Evolutionary conservation across 2,329 filamentous ascomycete species (phyloP).

Genomic region (Bisporella sp.): DNA sequence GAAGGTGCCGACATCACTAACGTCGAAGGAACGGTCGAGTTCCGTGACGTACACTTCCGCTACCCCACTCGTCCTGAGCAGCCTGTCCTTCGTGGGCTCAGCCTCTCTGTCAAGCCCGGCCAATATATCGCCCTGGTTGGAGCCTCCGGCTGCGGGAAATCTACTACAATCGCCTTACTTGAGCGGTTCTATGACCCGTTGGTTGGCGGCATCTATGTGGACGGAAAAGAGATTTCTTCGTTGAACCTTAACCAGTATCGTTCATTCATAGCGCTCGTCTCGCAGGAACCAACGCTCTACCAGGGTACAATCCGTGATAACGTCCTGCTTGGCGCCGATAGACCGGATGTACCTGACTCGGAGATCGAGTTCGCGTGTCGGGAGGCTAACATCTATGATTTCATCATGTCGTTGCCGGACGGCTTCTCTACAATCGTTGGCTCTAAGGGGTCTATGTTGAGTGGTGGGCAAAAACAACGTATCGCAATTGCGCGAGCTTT

Average conservation of each 20-base stretch:
- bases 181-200: conserved; percentile 94
- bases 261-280: conserved; percentile 76
- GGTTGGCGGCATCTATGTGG: conserved; percentile 71
- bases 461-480: conserved; percentile 90
- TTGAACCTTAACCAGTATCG: conserved; percentile 86
- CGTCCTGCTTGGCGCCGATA: conserved; percentile 69
- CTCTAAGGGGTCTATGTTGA: conserved; percentile 76
- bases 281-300: conserved; percentile 91
- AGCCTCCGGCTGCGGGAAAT: conserved; percentile 91
- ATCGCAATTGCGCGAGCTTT: conserved; percentile 85
- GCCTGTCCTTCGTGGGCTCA: conserved; percentile 81
- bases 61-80: conserved; percentile 90
- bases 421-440: conserved; percentile 83
- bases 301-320: conserved; percentile 90
- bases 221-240: conserved; percentile 72
- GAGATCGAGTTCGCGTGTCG: conserved; percentile 72
- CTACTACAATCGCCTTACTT: conserved; percentile 82
- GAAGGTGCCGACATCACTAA: conserved; percentile 56
- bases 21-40: conserved; percentile 76
- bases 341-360: conserved; percentile 62
- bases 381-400: conserved; percentile 89
- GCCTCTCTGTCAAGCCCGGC: conserved; percentile 66
- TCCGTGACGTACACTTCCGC: conserved; percentile 87
- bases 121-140: conserved; percentile 88
- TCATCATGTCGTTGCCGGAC: conserved; percentile 78